phyloP scores from a whole-genome alignment of 805 yeast genomes.

The Hyphopichia homilentoma region DNA sequence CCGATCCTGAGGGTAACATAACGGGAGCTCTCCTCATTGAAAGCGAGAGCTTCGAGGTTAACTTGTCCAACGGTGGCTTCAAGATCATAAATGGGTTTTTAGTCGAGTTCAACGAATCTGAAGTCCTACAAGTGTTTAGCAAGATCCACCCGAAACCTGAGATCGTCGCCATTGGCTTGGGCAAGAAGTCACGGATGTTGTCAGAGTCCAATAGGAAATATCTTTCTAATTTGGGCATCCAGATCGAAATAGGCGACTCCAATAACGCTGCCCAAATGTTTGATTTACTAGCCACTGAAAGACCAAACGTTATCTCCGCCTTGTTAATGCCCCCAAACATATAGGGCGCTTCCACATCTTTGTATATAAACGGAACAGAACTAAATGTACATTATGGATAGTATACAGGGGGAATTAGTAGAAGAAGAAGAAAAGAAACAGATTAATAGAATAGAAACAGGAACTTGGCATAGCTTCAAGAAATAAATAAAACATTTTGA shows the following conservation, averaged over 20 bases:
- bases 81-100: constrained; percentile 46
- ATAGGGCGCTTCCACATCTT: too few relatives aligned
- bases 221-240: constrained; percentile 61
- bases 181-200: constrained; percentile 59
- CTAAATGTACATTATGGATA: too few relatives aligned
- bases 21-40: constrained; percentile 49
- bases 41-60: constrained; percentile 60
- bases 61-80: constrained; percentile 43
- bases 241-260: constrained; percentile 62
- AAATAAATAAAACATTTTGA: too few relatives aligned
- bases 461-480: too few relatives aligned
- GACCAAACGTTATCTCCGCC: constrained; percentile 73
- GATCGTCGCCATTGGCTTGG: constrained; percentile 67
- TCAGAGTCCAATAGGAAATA: constrained; percentile 49
- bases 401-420: too few relatives aligned
- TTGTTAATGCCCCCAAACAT: constrained; percentile 67
- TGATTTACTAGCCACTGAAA: constrained; percentile 74
- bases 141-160: constrained; percentile 76
- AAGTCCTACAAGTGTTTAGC: constrained; percentile 46
- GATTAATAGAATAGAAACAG: too few relatives aligned
- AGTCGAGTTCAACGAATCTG: constrained; percentile 44
- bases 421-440: background rate
- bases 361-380: too few relatives aligned
- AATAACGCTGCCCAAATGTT: constrained; percentile 63
- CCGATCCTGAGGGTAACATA: constrained; percentile 31